Conservation (phyloP, 2,329 filamentous ascomycete genomes). For the Aspergillus sp. region DNA sequence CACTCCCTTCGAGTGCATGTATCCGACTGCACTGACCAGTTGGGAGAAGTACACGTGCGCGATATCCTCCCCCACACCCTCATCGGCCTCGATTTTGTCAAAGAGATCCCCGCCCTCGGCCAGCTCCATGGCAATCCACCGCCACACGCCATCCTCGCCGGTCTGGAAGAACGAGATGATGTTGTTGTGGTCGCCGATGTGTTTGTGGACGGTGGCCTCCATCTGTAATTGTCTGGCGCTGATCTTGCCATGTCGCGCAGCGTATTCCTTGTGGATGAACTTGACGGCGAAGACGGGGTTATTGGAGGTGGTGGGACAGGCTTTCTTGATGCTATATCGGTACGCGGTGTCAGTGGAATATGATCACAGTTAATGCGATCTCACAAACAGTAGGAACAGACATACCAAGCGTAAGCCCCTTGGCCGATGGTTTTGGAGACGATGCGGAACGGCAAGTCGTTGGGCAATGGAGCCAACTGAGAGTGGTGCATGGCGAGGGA, state of each 20-base stretch:
- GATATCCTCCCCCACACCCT: conserved; percentile 89
- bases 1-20: conserved; percentile 94
- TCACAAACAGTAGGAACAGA: conserved; percentile 1
- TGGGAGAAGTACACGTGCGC: conserved; percentile 96
- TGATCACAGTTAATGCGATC: background rate
- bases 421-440: conserved; percentile 95
- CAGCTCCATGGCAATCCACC: conserved; percentile 98
- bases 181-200: conserved; percentile 85
- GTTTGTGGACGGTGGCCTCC: conserved; percentile 86
- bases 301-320: conserved; percentile 67
- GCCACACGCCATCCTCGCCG: conserved; percentile 82
- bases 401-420: conserved; percentile 93
- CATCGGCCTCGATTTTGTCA: conserved; percentile 98
- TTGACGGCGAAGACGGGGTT: conserved; percentile 92
- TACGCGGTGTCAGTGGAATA: conserved; percentile 8
- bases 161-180: conserved; percentile 90
- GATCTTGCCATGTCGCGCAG: conserved; percentile 82
- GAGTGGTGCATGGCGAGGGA: conserved; percentile 63
- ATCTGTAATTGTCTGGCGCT: conserved; percentile 85
- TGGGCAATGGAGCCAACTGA: conserved; percentile 81
- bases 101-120: conserved; percentile 95
- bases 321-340: conserved; percentile 78
- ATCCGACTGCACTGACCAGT: conserved; percentile 83
- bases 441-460: conserved; percentile 85
- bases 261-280: conserved; percentile 97